Evolutionary conservation across 139 green algal species (phyloP), one percentile per base, ranked within the genome.

Genomic region (Ettlia oleoabundans): DNA sequence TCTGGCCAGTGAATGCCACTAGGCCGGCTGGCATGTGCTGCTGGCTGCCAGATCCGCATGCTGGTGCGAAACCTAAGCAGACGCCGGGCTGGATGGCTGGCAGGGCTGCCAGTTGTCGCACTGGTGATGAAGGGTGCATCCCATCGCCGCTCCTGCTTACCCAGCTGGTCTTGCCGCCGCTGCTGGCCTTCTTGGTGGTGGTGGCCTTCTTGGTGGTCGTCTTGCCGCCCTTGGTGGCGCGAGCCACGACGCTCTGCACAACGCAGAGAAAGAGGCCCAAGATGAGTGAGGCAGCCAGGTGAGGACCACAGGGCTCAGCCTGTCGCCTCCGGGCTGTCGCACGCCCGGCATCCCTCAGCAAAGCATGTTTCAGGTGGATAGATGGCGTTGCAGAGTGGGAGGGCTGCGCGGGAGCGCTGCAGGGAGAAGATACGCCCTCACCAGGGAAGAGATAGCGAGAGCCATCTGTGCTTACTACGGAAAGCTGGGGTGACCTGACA

Each of bases 131-230:
- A 58, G 47, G 13, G 47, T 10, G 13, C 40, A 22, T 55, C 22
- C 7, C 26, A 1, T n/a, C 4, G 8, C 13, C 42, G 70, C 2
- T 28, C 15, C 13, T 58, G 42, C 70, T 77, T 42, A 77, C 70
- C 70, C 70, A 77, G 70, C 10, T 77, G 70, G 35, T 42, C 43
- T 63, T 63, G 70, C 70, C 19, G 30, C 70, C 70, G 70, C 42
- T 77, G 70, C 70, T 77, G 35, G 73, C 73, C 73, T 80, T 80
- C 73, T 80, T 80, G 47, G 52, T 65, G 47, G 71, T 78, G n/a
- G 72, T 66, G 55, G 30, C 73, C 73, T 67, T 52, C 73, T 80
- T 77, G n/a, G n/a, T 77, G 70, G 66, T 51, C 4, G 38, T 15
- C 47, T 58, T 61, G 40, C 67, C 61, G 24, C 24, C 67, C 67